Conservation (phyloP, 2,329 filamentous ascomycete genomes). For the Neopestalotiopsis sp. region DNA sequence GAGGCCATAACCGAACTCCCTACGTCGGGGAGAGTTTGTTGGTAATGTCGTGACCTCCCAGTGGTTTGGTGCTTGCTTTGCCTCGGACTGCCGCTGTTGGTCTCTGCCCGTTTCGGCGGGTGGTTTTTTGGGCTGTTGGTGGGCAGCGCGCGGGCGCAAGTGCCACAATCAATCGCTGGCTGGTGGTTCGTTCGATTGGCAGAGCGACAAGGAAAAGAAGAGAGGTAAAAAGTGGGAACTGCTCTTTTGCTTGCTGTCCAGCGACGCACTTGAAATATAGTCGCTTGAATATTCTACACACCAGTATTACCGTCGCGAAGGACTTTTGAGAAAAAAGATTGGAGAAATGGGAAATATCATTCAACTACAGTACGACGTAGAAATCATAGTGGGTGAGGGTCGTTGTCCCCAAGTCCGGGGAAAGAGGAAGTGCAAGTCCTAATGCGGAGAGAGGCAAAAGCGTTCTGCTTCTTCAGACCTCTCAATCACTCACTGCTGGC, state of each 20-base stretch:
- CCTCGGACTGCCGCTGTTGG: background rate
- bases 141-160: background rate
- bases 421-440: conserved; percentile 3
- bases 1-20: conserved; percentile 63
- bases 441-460: conserved; percentile 14
- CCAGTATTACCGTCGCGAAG: background rate
- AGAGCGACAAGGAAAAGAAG: background rate
- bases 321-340: background rate
- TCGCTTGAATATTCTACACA: background rate
- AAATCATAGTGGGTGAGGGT: conserved; percentile 11
- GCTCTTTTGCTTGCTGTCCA: background rate
- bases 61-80: background rate
- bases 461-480: too few species aligned
- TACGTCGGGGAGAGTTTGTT: background rate
- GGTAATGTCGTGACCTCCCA: background rate
- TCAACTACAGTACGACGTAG: background rate
- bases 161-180: background rate
- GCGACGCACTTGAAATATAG: background rate
- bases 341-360: background rate
- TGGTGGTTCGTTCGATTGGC: background rate
- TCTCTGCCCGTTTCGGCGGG: background rate
- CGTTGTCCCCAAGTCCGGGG: background rate
- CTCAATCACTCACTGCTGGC: background rate
- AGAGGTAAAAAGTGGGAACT: background rate
- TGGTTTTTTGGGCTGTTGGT: too few species aligned